These are phyloP conservation scores for Globisporangium acanthophoron DNA, from an alignment of 352 stramenopile genomes.

Conservation along the genomic window DNA sequence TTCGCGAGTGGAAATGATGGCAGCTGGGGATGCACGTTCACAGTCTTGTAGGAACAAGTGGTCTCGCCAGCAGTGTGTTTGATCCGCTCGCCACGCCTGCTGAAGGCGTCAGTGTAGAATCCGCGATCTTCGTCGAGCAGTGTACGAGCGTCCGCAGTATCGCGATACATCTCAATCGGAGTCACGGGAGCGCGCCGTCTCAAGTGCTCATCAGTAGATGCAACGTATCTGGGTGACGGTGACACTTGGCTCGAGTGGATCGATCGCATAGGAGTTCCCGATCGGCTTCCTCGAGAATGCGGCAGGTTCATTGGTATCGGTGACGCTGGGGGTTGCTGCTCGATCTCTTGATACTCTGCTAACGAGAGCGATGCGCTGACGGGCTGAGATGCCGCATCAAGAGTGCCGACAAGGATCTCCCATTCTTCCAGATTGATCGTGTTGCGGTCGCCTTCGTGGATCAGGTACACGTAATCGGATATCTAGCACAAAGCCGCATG, in stretches of 20 bases:
- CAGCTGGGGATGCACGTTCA: conserved; percentile 10
- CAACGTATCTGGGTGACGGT: not conserved
- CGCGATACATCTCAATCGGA: not conserved
- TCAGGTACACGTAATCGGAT: conserved; percentile 68
- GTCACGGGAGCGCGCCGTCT: not conserved
- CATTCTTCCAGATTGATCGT: conserved; percentile 63
- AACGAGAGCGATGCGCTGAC: not conserved
- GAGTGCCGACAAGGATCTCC: conserved; percentile 56
- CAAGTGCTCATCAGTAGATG: not conserved
- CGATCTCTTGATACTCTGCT: not conserved
- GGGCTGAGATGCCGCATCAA: conserved; percentile 53
- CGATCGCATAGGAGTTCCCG: not conserved
- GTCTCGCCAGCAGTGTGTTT: not conserved
- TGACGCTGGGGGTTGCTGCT: conserved; percentile 19
- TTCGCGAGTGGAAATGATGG: conserved; percentile 48
- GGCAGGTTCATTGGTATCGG: not conserved
- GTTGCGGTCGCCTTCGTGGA: conserved; percentile 48
- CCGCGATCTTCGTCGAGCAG: not conserved
- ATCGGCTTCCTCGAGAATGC: not conserved
- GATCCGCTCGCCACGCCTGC: not conserved
- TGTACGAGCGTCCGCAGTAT: not conserved
- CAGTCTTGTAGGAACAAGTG: not conserved
- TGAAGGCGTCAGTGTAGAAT: not conserved
- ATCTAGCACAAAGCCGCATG: conserved; percentile 24
- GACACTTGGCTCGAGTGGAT: not conserved